A percentile compares a stretch with the other conserved stretches of the same genome.
phyloP scores from a whole-genome alignment of 148 eudicot species.

The Amaranthus hypochondriacus region DNA sequence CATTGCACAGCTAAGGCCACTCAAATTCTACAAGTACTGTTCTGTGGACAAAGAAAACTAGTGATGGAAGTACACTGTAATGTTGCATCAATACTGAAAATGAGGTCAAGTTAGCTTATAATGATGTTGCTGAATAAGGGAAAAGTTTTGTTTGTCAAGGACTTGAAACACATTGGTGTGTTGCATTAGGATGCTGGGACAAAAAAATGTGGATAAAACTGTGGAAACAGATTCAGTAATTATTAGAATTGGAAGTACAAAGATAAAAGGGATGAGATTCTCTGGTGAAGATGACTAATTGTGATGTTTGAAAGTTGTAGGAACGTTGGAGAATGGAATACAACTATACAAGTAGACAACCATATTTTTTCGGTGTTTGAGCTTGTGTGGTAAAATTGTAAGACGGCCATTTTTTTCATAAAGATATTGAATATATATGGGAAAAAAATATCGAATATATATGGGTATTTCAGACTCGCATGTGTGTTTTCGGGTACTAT shows the following conservation, averaged over 20 bases:
- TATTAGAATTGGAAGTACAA: slow-evolving; percentile 48
- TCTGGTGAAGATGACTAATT: slow-evolving; percentile 52
- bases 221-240: slow-evolving; percentile 39
- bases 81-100: slow-evolving; percentile 15
- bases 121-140: slow-evolving; percentile 28
- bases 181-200: slow-evolving; percentile 33
- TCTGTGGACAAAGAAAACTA: too few relatives aligned
- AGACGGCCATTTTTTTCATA: too few relatives aligned
- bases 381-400: slow-evolving; percentile 37
- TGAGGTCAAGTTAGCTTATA: slow-evolving; percentile 21
- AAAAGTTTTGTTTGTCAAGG: slow-evolving; percentile 20
- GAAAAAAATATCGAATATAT: too few relatives aligned
- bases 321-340: slow-evolving; percentile 20
- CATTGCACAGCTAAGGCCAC: too few relatives aligned
- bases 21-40: too few relatives aligned
- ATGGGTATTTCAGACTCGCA: too few relatives aligned
- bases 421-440: too few relatives aligned
- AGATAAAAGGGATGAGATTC: slow-evolving; percentile 59
- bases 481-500: too few relatives aligned
- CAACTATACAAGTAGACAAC: neutral
- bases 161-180: slow-evolving; percentile 18
- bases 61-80: neutral
- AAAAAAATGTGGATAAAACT: slow-evolving; percentile 24
- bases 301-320: neutral
- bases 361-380: slow-evolving; percentile 23